These are phyloP conservation scores for Alnus glutinosa DNA, from an alignment of 306 rosid genomes.

Conservation along the genomic window DNA sequence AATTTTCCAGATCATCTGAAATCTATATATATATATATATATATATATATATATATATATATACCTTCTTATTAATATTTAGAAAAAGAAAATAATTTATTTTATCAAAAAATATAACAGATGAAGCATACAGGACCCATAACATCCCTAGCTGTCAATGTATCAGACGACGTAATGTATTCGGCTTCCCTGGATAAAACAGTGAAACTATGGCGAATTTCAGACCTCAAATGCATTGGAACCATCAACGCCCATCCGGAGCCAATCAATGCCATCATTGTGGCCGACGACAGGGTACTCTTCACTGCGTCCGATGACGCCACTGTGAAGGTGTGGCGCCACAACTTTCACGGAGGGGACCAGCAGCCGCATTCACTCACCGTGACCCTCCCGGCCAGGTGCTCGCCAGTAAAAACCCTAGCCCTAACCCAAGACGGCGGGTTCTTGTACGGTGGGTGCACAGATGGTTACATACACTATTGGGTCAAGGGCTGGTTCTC, in stretches of 20 bases:
- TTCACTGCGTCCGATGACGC: constrained; percentile 90
- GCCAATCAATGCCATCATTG: constrained; percentile 60
- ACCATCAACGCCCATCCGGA: constrained; percentile 77
- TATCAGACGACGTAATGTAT: constrained; percentile 73
- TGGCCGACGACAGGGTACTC: constrained; percentile 70
- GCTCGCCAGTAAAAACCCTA: constrained; percentile 76
- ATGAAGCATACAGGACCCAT: constrained; percentile 76
- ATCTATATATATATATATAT: no score
- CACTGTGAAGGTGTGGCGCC: constrained; percentile 77
- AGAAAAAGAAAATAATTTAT: background rate
- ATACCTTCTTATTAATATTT: no score
- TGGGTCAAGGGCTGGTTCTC: constrained; percentile 87
- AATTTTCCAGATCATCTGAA: no score
- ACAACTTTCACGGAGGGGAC: constrained; percentile 61
- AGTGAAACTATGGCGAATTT: constrained; percentile 79
- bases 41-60: no score
- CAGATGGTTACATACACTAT: constrained; percentile 83
- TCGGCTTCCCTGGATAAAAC: constrained; percentile 83
- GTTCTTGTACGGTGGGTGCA: constrained; percentile 78
- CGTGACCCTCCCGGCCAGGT: constrained; percentile 69
- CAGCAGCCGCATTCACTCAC: constrained; percentile 69
- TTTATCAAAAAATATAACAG: constrained; percentile 31
- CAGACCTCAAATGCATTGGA: constrained; percentile 86
- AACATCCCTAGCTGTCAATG: constrained; percentile 77
- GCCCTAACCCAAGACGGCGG: constrained; percentile 51